phyloP scores from a whole-genome alignment of 164 flowering plant genomes.

The Akebia trifoliata region DNA sequence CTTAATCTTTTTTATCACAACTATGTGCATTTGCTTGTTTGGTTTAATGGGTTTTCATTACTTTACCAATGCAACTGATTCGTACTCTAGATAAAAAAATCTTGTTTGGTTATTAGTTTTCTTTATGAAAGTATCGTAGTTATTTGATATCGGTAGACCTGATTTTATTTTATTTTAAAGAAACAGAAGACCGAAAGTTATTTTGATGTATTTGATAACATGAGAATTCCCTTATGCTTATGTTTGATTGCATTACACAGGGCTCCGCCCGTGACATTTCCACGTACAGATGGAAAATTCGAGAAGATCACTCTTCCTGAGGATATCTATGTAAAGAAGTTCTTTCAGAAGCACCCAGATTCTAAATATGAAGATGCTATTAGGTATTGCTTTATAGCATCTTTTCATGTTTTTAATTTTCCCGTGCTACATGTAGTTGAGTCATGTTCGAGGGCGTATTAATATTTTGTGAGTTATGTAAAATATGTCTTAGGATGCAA shows the following conservation, averaged over 20 bases:
- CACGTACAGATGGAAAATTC: constrained; percentile 53
- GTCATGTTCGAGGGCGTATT: not conserved
- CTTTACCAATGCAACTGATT: too few species aligned
- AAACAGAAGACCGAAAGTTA: too few species aligned
- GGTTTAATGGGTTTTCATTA: too few species aligned
- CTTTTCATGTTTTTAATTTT: not conserved
- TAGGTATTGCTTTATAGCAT: constrained; percentile 39
- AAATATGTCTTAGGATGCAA: too few species aligned
- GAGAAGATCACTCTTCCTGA: constrained; percentile 66
- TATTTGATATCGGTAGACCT: too few species aligned
- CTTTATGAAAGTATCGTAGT: too few species aligned
- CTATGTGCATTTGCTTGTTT: too few species aligned
- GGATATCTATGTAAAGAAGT: constrained; percentile 66
- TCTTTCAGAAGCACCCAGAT: constrained; percentile 65
- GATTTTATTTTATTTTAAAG: too few species aligned
- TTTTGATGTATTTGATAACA: not conserved
- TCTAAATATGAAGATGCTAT: constrained; percentile 64
- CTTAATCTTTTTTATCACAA: too few species aligned
- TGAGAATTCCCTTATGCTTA: not conserved
- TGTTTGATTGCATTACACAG: constrained; percentile 26
- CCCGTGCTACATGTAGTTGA: not conserved
- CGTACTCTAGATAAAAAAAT: too few species aligned
- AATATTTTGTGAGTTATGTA: not conserved
- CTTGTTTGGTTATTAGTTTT: too few species aligned
- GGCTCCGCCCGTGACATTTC: constrained; percentile 82